Base-by-base conservation (phyloP, 805 yeast species). In the Candida chilensis region DNA sequence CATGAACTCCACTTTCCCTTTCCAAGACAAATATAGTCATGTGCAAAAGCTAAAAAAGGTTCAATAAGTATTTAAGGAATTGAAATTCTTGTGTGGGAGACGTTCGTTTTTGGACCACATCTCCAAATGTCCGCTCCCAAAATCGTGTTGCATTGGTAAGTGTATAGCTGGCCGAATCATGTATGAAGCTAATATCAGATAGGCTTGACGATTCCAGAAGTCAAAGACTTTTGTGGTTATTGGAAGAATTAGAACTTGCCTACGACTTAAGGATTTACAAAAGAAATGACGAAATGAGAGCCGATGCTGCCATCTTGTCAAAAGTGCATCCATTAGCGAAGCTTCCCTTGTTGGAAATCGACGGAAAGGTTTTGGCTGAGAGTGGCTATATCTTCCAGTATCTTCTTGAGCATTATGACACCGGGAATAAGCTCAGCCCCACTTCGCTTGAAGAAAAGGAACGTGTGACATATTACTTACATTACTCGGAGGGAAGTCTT, bases 281-380 rank as follows among this genome's bases (percentile, higher is more conserved):
- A 8, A 39, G 66, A 32, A 41, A 36, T 13, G 17, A 41, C n/a
- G 32, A 33, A 10, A 41, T 30, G 31, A 39, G 57, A 29, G 64
- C 65, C 5, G 66, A 66, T 4, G 29, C 33, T 14, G 25, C 25
- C 25, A 62, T 52, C 22, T 45, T 57, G 32, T 27, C 35, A 20
- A 30, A 42, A 16, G 36, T 58, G 5, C 62, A 56, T 36, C 65
- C 64, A 7, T 47, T 54, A 19, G 66, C 66, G 3, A 52, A 54
- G 38, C 50, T 60, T 2, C 52, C 44, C 66, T 3, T 22, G 11
- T 7, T 22, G 13, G 13, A 7, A 7, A 11, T 22, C 13, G 25
- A 22, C 6, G 13, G 13, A 11, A 15, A 7, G 12, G 13, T 30
- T 15, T 12, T 33, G 14, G 48, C 44, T 5, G 54, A 48, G 32